Percentiles rank a stretch among this genome's conserved stretches.
Conservation (phyloP, 2,329 filamentous ascomycete genomes). For the Colletotrichum sansevieriae region DNA sequence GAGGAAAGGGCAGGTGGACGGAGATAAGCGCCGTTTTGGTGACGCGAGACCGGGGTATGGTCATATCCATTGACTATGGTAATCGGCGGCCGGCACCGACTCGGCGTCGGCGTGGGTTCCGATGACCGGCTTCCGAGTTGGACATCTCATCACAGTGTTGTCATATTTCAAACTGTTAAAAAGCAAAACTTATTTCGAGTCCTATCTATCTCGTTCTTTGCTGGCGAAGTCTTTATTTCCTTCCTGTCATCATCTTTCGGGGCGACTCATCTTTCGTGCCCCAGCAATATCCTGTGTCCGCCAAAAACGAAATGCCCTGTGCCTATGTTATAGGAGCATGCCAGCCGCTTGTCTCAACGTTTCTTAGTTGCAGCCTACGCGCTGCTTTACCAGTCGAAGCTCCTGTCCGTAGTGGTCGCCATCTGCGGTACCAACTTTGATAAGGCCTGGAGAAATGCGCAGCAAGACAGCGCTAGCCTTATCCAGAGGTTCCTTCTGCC, state of each 20-base stretch:
- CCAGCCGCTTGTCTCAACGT: neutral
- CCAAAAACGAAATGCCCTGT: too few relatives aligned
- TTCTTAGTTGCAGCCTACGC: constrained; percentile 12
- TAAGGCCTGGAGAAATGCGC: neutral
- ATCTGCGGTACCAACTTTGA: constrained; percentile 37
- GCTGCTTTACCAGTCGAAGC: constrained; percentile 14
- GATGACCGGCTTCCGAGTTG: too few relatives aligned
- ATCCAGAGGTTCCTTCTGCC: neutral
- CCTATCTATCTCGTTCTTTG: too few relatives aligned
- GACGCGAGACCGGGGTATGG: constrained; percentile 31
- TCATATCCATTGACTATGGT: constrained; percentile 24
- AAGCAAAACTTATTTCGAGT: too few relatives aligned
- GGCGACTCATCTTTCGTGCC: too few relatives aligned
- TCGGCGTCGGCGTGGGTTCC: constrained; percentile 19
- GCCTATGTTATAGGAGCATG: too few relatives aligned
- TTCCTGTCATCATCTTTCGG: too few relatives aligned
- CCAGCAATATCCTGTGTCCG: too few relatives aligned
- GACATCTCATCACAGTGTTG: too few relatives aligned
- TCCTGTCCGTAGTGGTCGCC: constrained; percentile 30
- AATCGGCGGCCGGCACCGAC: constrained; percentile 34
- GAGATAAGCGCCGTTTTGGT: constrained; percentile 22
- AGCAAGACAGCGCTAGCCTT: neutral
- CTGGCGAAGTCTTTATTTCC: too few relatives aligned
- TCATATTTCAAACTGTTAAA: too few relatives aligned
- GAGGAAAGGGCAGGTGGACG: neutral